Evolutionary conservation across 306 rosid genomes (phyloP).

Genomic region (Hippophae tibetana): DNA sequence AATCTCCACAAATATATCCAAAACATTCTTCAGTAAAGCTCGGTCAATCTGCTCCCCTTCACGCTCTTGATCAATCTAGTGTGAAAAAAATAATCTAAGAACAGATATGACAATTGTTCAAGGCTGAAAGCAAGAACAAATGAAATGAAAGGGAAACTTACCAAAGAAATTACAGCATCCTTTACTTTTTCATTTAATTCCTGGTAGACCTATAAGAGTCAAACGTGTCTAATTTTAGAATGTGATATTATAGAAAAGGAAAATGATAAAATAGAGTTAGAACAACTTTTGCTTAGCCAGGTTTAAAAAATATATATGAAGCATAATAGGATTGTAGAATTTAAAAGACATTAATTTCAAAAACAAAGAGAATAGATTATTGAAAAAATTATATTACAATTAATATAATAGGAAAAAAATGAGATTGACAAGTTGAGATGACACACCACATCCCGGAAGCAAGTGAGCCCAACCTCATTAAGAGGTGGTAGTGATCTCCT

Average conservation of each 20-base stretch:
- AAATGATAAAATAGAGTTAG: no score
- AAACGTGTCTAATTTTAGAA: background rate
- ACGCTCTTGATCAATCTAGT: conserved; percentile 48
- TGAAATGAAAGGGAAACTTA: conserved; percentile 15
- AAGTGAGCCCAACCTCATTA: conserved; percentile 47
- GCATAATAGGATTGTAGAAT: no score
- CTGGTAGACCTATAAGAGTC: conserved; percentile 37
- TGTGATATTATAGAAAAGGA: background rate
- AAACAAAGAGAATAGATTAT: background rate
- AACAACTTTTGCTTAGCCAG: no score
- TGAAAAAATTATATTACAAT: background rate
- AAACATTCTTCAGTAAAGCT: conserved; percentile 42
- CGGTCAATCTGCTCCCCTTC: conserved; percentile 59
- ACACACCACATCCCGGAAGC: conserved; percentile 63
- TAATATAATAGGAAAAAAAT: background rate
- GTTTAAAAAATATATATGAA: no score
- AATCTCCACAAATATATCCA: conserved; percentile 54
- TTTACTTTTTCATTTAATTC: conserved; percentile 52
- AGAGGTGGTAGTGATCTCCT: conserved; percentile 49
- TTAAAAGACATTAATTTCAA: background rate
- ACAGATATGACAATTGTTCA: background rate
- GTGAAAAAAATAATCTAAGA: background rate
- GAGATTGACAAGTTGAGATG: background rate
- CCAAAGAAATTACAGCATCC: conserved; percentile 62
- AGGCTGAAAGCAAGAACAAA: background rate